phyloP scores from a whole-genome alignment of 495 filamentous ascomycete species.

The Immersiella caudata region DNA sequence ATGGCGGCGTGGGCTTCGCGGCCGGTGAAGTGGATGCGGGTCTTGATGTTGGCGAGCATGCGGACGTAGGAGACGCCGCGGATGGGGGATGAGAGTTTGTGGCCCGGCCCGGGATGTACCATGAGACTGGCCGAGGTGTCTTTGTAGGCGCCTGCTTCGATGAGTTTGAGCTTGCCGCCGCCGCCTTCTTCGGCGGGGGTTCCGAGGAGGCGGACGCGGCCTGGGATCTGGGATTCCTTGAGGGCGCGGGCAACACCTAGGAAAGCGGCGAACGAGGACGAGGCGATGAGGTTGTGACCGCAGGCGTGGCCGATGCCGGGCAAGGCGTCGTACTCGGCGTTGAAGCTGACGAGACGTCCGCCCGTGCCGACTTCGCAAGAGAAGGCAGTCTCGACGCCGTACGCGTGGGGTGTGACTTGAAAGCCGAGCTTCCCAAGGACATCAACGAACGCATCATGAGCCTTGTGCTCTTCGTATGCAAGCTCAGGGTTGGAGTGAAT shows the following conservation, averaged over 20 bases:
- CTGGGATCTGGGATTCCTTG: conserved; percentile 50
- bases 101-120: conserved; percentile 54
- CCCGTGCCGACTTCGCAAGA: conserved; percentile 51
- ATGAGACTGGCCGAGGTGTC: conserved; percentile 54
- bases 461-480: conserved; percentile 56
- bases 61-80: conserved; percentile 44
- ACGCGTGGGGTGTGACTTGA: conserved; percentile 49
- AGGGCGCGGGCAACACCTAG: conserved; percentile 58
- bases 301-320: conserved; percentile 51
- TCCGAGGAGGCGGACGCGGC: conserved; percentile 63
- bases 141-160: conserved; percentile 53
- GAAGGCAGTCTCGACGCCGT: conserved; percentile 58
- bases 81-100: conserved; percentile 31
- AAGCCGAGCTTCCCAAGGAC: conserved; percentile 45
- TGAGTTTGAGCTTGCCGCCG: conserved; percentile 54
- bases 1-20: conserved; percentile 60
- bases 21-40: conserved; percentile 48
- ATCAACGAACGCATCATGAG: conserved; percentile 55
- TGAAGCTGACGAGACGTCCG: conserved; percentile 57
- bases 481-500: conserved; percentile 59
- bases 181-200: conserved; percentile 71
- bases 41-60: conserved; percentile 58
- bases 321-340: conserved; percentile 59
- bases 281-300: conserved; percentile 71
- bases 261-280: conserved; percentile 60